Base-by-base conservation (phyloP, 73 alveolate genomes). In the Paramecium tetraurelia region DNA sequence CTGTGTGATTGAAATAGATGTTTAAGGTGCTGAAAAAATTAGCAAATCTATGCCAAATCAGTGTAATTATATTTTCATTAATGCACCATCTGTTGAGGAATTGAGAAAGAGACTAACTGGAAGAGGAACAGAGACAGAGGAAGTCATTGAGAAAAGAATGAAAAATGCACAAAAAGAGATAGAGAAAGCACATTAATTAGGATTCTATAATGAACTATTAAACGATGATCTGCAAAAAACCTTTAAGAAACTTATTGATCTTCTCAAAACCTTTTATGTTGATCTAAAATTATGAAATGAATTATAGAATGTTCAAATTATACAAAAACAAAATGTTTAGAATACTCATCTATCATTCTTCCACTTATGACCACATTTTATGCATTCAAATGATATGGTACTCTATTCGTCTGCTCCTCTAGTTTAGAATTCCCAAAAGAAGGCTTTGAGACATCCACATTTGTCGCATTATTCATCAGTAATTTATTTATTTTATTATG, bases 121-220 rank as follows among this genome's bases (percentile, higher is more conserved):
- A 69, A 96, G 99, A 85, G 94, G 92, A 75, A 95, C 98, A n/a
- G 98, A 96, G 14, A 72, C 93, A 50, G 96, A 90, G 63, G 93
- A 93, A 58, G 69, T 68, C 10, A 41, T 86, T 24, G 50, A 93
- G 43, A 88, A 86, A 43, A 93, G 96, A 93, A 40, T 93, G 43
- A 58, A 41, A 18, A 93, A 93, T 46, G 94, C 96, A 6, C 58
- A 68, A 31, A 53, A 53, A 31, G 96, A 93, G 29, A 93, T 87
- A 16, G 43, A 90, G 5, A 93, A 63, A 70, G 92, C 93, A 35
- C 36, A 50, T 24, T 7, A 20, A 29, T 24, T 44, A 22, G 86
- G 85, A 93, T 84, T 93, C 69, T 59, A 89, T 50, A 69, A 63
- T 24, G 58, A 89, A 31, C 5, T 93, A 50, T 86, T 87, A 27